Conservation (phyloP, 768 basidiomycete species). For the Tubosaeta sp. region DNA sequence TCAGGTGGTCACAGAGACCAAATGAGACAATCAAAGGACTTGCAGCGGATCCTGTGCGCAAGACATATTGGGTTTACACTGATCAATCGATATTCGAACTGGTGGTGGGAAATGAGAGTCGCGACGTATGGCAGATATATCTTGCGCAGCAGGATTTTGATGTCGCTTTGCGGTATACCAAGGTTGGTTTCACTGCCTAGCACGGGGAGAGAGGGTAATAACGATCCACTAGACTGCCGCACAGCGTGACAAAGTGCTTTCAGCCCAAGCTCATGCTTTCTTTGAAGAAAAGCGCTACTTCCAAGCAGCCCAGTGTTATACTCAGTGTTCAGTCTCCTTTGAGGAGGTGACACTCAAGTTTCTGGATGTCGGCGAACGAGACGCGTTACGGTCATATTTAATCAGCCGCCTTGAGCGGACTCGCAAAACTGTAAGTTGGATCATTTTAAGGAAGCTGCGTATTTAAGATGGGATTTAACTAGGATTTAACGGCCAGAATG, state of each 20-base stretch:
- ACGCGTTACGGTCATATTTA: constrained; percentile 86
- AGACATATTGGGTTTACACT: constrained; percentile 94
- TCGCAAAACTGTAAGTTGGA: constrained; percentile 64
- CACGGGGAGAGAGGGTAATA: constrained; percentile 1
- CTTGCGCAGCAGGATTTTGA: constrained; percentile 75
- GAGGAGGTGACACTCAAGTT: constrained; percentile 92
- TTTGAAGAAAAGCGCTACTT: constrained; percentile 82
- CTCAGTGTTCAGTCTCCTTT: constrained; percentile 82
- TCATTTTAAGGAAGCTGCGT: not conserved
- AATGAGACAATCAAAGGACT: constrained; percentile 71
- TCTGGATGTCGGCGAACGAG: constrained; percentile 83
- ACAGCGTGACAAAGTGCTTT: constrained; percentile 83
- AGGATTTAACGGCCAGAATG: constrained; percentile 94
- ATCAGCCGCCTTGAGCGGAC: constrained; percentile 84
- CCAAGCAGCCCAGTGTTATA: constrained; percentile 88
- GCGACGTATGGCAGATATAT: constrained; percentile 93
- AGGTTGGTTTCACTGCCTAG: constrained; percentile 43
- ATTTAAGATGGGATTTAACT: not conserved
- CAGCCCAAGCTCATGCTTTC: constrained; percentile 75
- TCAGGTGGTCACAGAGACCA: constrained; percentile 51
- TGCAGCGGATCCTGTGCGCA: constrained; percentile 78
- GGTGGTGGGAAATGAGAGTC: constrained; percentile 79
- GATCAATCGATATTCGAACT: constrained; percentile 87
- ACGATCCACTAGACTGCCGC: constrained; percentile 58
- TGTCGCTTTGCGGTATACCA: constrained; percentile 75